Evolutionary conservation across 78 protist species (phyloP).

Genomic region (Dictyostelium brefeldianum): DNA sequence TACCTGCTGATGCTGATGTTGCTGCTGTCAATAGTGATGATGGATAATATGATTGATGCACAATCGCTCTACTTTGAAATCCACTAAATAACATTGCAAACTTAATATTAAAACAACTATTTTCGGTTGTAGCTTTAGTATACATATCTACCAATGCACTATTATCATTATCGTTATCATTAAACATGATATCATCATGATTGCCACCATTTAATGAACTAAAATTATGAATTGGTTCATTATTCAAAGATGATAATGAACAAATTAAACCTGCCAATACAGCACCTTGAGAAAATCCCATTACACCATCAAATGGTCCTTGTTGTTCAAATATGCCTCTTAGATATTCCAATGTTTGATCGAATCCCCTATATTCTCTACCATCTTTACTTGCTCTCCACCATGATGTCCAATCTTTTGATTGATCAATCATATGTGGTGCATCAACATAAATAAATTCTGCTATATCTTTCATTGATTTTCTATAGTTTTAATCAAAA

Average conservation of each 20-base stretch:
- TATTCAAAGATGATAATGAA: slow-evolving; percentile 58
- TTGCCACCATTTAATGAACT: too few relatives aligned
- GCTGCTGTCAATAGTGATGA: background rate
- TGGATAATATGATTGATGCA: slow-evolving; percentile 72
- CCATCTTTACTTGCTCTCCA: slow-evolving; percentile 80
- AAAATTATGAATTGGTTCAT: slow-evolving; percentile 1
- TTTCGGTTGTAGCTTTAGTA: background rate
- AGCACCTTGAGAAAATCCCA: slow-evolving; percentile 82
- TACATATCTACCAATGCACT: background rate
- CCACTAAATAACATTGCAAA: slow-evolving; percentile 78
- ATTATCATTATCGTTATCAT: background rate
- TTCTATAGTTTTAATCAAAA: slow-evolving; percentile 20
- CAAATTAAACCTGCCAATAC: slow-evolving; percentile 45
- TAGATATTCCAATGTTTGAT: slow-evolving; percentile 54
- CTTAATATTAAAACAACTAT: slow-evolving; percentile 29
- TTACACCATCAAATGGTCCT: slow-evolving; percentile 81
- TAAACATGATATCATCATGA: background rate
- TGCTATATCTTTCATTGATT: slow-evolving; percentile 75
- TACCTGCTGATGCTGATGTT: background rate
- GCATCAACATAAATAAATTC: slow-evolving; percentile 77
- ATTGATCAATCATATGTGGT: slow-evolving; percentile 66
- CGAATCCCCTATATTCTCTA: slow-evolving; percentile 76
- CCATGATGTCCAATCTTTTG: slow-evolving; percentile 68
- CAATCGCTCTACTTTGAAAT: slow-evolving; percentile 69
- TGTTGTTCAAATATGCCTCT: slow-evolving; percentile 33